Evolutionary conservation across 2,329 filamentous ascomycete genomes (phyloP), one percentile per base, ranked within the genome.

Genomic region (Endocalyx cinctus): DNA sequence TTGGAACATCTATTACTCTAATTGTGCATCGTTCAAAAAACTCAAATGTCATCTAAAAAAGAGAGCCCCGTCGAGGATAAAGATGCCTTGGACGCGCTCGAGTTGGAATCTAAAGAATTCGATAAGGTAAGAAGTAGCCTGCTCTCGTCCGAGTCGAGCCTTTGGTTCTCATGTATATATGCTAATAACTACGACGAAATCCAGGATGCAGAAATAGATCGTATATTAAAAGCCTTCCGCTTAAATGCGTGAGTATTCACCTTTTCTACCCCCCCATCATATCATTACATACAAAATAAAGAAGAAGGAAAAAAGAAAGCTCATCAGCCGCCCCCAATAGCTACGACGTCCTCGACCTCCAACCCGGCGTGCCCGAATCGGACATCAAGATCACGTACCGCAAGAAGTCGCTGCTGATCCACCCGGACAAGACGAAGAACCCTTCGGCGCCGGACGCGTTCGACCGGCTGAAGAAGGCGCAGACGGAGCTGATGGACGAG

Each of bases 331-430:
- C 31, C 12, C 14, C 29, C 29, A 38, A 32, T 41, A 86, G 82
- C 49, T 98, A 98, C 61, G 87, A 90, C 31, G 87, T 98, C 30
- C 82, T 98, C 28, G 92, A 94, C 60, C 84, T 98, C 28, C 88
- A 95, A 59, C 92, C 92, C 4, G 92, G 92, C 56, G 87, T 97
- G 14, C 80, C 92, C 35, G 90, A 97, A 51, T 89, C 87, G 39
- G 92, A 97, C 66, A 97, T 98, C 71, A 97, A 96, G 66, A 70
- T 82, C 49, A 77, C 78, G 47, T 98, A 97, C 67, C 89, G 92
- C 70, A 89, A 87, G 53, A 97, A 96, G 64, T 98, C 92, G n/a
- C 82, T 98, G 37, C 80, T 98, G 30, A 97, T 98, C 68, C 92
- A 98, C 69, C 92, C 92, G 6, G 92, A 98, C 70, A 98, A 98